Evolutionary conservation across 805 yeast genomes (phyloP), one percentile per base, ranked within the genome.

Genomic region (Debaryomyces prosopidis): DNA sequence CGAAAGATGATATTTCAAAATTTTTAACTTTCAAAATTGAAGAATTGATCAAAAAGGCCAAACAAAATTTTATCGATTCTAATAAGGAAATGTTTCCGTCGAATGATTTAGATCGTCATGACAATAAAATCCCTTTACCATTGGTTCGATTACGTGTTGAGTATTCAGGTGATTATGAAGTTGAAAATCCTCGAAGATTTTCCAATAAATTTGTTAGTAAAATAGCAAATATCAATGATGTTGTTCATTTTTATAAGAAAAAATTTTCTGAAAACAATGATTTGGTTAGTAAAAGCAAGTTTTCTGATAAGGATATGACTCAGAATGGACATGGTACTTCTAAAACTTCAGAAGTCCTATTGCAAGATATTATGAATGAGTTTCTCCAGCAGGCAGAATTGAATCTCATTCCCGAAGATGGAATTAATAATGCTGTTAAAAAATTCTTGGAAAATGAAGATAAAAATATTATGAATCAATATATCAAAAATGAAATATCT

Each of bases 141-240:
- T 69, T 94, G 40, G 72, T 94, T 4, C 69, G 99, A 39, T 63
- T 94, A 14, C 71, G 90, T 30, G 96, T 91, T 0, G 97, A 94
- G 53, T 92, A 92, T 55, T 74, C 88, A 17, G 96, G 95, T 1
- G 96, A 91, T 4, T 92, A 80, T 57, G 96, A 90, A 53, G 89
- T 94, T 14, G 98, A 91, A 57, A 92, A 91, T 58, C 87, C 96
- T 0, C 73, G 95, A 42, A 69, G 97, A 50, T 89, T 94, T 51
- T 89, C 97, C 12, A 89, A 91, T 58, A 71, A 89, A 56, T 94
- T 92, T 71, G 96, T 87, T 5, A 97, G 96, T 0, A 75, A 75
- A 49, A 94, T 92, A 1, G 99, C 98, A 3, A 94, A 94, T 62
- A 81, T 84, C n/a, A 85, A 88, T 56, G 95, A 90, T 55, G 88